phyloP scores from a whole-genome alignment of 1,284 basidiomycete species.

The Leccinum insolens region DNA sequence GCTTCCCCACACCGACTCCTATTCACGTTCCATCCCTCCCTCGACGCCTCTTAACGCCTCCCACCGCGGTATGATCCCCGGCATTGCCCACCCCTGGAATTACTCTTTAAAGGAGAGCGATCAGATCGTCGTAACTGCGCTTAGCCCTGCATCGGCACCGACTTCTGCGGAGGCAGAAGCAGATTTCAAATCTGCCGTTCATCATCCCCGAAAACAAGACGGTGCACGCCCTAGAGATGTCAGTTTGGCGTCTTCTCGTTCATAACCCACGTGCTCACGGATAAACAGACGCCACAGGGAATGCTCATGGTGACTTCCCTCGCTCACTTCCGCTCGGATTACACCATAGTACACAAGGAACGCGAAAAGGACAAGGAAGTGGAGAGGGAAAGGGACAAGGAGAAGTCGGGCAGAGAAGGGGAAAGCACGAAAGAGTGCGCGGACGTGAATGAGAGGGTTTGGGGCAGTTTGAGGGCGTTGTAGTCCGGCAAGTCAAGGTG shows the following conservation, averaged over 20 bases:
- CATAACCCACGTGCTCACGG: constrained; percentile 18
- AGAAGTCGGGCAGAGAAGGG: constrained; percentile 37
- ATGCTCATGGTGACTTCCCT: constrained; percentile 79
- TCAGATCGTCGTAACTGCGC: constrained; percentile 64
- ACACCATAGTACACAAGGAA: constrained; percentile 67
- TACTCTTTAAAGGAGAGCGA: background rate
- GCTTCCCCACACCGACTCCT: constrained; percentile 5
- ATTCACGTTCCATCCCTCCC: background rate
- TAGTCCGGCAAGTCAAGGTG: constrained; percentile 36
- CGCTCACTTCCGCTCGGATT: constrained; percentile 82
- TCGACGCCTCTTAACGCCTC: constrained; percentile 12
- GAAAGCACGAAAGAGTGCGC: constrained; percentile 35
- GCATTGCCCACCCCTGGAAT: background rate
- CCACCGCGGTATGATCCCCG: constrained; percentile 11
- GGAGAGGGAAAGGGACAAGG: constrained; percentile 37
- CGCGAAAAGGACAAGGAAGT: constrained; percentile 32
- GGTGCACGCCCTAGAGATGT: constrained; percentile 72
- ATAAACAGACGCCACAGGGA: constrained; percentile 60
- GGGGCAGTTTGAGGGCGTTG: constrained; percentile 36
- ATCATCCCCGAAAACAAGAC: constrained; percentile 58
- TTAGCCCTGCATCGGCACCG: constrained; percentile 48
- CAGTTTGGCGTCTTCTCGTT: constrained; percentile 3
- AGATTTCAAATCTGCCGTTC: constrained; percentile 64
- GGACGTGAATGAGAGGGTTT: constrained; percentile 39
- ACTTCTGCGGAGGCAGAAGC: constrained; percentile 46